phyloP scores from a whole-genome alignment of 140 eudicot genomes.

The Ambrosia hybrid region DNA sequence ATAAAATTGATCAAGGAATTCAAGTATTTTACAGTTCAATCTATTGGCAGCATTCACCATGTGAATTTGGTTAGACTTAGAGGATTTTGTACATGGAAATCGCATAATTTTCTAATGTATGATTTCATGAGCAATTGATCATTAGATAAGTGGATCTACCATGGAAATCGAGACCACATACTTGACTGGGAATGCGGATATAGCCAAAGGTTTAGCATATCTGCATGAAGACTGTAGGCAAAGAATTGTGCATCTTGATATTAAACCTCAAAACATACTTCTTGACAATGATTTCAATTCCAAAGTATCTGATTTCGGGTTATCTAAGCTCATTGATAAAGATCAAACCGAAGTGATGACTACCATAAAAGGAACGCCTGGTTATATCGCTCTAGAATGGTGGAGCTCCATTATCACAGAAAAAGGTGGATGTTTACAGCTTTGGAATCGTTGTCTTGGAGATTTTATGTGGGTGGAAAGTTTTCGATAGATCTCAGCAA shows the following conservation, averaged over 20 bases:
- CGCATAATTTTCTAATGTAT: constrained; percentile 21
- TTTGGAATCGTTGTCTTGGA: constrained; percentile 43
- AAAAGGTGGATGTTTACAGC: constrained; percentile 30
- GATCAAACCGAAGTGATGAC: background rate
- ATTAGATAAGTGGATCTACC: constrained; percentile 7
- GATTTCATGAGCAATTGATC: constrained; percentile 4
- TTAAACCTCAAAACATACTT: constrained; percentile 6
- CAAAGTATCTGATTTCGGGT: constrained; percentile 5
- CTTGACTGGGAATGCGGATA: background rate
- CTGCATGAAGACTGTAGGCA: constrained; percentile 13
- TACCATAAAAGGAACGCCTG: background rate
- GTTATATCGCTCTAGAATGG: background rate
- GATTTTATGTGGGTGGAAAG: constrained; percentile 32
- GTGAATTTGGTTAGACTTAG: constrained; percentile 18
- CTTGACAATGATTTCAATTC: background rate
- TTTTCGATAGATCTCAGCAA: constrained; percentile 15
- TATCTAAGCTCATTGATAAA: constrained; percentile 6
- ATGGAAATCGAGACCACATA: background rate
- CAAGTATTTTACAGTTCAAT: too few relatives aligned
- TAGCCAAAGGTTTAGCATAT: constrained; percentile 18
- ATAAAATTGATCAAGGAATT: too few relatives aligned
- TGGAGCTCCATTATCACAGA: background rate
- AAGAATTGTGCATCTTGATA: background rate
- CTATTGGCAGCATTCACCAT: constrained; percentile 34
- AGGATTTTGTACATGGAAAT: background rate